Percentiles rank a stretch among this genome's conserved stretches.
phyloP scores from a whole-genome alignment of 345 rosid species.

The Citrus glauca region DNA sequence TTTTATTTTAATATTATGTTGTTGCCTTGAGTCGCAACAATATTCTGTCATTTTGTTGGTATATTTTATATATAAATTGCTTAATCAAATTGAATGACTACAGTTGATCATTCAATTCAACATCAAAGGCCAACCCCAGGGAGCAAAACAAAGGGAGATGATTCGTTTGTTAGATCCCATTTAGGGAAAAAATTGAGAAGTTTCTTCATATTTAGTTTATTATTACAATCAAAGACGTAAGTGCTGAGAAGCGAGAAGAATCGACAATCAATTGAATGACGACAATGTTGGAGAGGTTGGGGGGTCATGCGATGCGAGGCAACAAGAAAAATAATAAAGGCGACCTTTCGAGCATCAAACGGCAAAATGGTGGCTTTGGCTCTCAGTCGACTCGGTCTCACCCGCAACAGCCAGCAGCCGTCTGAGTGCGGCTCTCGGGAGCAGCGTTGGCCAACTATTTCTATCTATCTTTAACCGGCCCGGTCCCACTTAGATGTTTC shows the following conservation, averaged over 20 bases:
- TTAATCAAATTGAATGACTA: no score
- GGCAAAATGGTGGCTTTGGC: not conserved
- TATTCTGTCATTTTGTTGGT: not conserved
- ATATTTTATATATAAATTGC: no score
- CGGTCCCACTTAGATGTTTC: not conserved
- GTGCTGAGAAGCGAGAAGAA: no score
- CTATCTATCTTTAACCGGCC: not conserved
- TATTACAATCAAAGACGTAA: no score
- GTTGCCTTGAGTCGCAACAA: not conserved
- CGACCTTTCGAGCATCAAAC: constrained; percentile 28
- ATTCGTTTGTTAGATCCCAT: not conserved
- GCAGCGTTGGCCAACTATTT: constrained; percentile 17
- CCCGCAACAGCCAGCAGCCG: constrained; percentile 2
- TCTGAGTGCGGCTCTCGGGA: constrained; percentile 4
- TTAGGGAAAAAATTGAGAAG: no score
- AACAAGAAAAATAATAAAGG: not conserved
- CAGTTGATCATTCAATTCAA: no score
- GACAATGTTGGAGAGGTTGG: not conserved
- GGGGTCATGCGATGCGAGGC: not conserved
- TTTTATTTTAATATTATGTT: not conserved
- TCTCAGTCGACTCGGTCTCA: constrained; percentile 3
- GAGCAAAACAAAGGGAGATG: not conserved
- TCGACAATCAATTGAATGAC: no score
- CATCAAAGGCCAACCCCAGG: not conserved
- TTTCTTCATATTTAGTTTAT: no score